A percentile compares a stretch with the other conserved stretches of the same genome.
phyloP scores from a whole-genome alignment of 306 rosid genomes.

The Psophocarpus tetragonolobus region DNA sequence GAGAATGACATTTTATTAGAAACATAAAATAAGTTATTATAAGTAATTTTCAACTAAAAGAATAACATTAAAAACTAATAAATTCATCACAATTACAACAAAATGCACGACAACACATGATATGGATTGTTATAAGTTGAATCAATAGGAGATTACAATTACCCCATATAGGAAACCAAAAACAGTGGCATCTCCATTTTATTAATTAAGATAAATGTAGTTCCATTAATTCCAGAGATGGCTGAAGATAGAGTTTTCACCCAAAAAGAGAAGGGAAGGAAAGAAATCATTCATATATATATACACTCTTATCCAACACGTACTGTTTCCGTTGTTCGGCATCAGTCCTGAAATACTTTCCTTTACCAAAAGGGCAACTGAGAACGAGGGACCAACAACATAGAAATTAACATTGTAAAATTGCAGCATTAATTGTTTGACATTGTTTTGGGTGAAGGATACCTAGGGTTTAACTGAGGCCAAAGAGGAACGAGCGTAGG shows the following conservation, averaged over 20 bases:
- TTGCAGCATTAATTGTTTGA: background rate
- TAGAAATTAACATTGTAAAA: background rate
- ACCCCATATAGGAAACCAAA: background rate
- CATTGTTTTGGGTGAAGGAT: background rate
- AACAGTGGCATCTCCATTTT: background rate
- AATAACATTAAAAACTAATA: no score
- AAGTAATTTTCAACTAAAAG: no score
- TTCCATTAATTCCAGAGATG: background rate
- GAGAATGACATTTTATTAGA: no score
- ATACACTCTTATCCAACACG: background rate
- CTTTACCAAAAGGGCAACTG: background rate
- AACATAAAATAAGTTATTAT: no score
- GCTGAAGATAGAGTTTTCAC: background rate
- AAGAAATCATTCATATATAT: background rate
- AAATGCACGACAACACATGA: background rate
- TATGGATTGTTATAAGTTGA: background rate
- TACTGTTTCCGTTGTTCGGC: background rate
- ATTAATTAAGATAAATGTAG: background rate
- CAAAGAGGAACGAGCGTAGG: background rate
- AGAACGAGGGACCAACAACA: background rate
- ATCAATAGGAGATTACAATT: background rate
- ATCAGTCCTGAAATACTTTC: background rate
- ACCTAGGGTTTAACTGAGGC: conserved; percentile 29
- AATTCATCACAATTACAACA: no score
- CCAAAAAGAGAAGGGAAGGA: background rate